Percentiles rank a stretch among this genome's conserved stretches.
phyloP scores from a whole-genome alignment of 371 early-diverging fungal genomes.

The Rhizopus arrhizus region DNA sequence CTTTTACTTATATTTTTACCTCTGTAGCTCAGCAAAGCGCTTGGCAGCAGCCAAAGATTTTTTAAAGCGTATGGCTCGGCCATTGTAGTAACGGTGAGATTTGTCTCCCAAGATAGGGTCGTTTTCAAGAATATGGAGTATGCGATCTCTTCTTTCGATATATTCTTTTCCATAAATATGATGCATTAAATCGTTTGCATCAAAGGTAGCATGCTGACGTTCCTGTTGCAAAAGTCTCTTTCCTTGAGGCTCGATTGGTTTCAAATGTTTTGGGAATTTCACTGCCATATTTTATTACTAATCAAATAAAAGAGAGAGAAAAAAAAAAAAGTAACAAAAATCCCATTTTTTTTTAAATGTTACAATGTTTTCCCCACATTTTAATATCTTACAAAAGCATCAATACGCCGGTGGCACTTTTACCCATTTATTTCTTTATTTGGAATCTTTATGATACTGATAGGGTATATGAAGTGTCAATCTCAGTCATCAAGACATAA shows the following conservation, averaged over 20 bases:
- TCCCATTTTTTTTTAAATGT: not conserved
- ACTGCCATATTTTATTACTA: conserved; percentile 19
- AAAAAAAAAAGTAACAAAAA: conserved; percentile 12
- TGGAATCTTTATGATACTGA: not conserved
- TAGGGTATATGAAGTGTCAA: no score
- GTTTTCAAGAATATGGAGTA: conserved; percentile 52
- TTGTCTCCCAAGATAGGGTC: conserved; percentile 61
- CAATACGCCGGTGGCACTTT: conserved; percentile 21
- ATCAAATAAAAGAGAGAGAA: conserved; percentile 8
- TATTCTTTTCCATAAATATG: conserved; percentile 47
- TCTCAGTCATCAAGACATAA: no score
- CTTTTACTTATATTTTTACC: conserved; percentile 26
- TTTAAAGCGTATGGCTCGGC: conserved; percentile 55
- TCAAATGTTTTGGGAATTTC: conserved; percentile 53
- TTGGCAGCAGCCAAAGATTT: conserved; percentile 53
- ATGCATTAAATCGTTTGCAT: conserved; percentile 42
- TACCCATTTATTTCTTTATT: conserved; percentile 16
- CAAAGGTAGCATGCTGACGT: conserved; percentile 40
- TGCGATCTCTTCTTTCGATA: conserved; percentile 42
- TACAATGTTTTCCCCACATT: conserved; percentile 25
- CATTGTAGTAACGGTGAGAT: conserved; percentile 56
- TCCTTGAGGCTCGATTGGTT: conserved; percentile 61
- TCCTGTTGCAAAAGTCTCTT: conserved; percentile 44
- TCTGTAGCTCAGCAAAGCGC: conserved; percentile 51
- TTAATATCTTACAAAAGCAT: conserved; percentile 15